phyloP scores from a whole-genome alignment of 352 stramenopile species.

The Phytophthora uliginosa region DNA sequence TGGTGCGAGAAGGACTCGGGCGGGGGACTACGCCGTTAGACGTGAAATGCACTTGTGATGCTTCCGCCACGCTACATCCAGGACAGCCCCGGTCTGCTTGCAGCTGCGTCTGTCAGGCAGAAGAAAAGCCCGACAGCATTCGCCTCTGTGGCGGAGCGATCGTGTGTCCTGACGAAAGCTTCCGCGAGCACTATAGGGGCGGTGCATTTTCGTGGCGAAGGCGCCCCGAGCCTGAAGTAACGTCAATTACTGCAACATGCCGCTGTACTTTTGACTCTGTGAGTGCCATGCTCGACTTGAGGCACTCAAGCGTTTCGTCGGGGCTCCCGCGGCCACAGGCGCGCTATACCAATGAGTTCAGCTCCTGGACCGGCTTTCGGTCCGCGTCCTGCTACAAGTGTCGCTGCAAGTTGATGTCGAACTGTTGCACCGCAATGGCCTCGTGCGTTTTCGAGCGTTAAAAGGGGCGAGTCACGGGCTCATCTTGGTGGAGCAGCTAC shows the following conservation, averaged over 20 bases:
- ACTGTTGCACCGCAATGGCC: conserved; percentile 14
- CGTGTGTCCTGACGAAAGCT: conserved; percentile 13
- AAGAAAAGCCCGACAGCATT: conserved; percentile 33
- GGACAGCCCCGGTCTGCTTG: conserved; percentile 5
- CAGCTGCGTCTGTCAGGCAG: conserved; percentile 24
- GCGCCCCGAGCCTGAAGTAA: conserved; percentile 30
- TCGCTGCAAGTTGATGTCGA: conserved; percentile 4
- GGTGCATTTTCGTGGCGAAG: conserved; percentile 38
- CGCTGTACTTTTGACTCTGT: conserved; percentile 35
- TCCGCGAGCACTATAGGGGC: conserved; percentile 28
- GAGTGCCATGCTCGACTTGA: conserved; percentile 33
- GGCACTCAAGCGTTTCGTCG: conserved; percentile 19
- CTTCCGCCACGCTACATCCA: conserved; percentile 9
- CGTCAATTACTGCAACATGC: conserved; percentile 36
- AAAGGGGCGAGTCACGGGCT: conserved; percentile 7
- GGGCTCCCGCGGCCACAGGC: conserved; percentile 12
- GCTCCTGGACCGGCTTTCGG: conserved; percentile 20
- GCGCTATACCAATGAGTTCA: conserved; percentile 25
- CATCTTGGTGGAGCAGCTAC: conserved; percentile 17
- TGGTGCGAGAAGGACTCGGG: conserved; percentile 14
- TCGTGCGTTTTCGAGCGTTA: background rate
- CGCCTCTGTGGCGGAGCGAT: conserved; percentile 20
- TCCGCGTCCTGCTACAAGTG: conserved; percentile 14
- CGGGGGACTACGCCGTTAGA: conserved; percentile 51
- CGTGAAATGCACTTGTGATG: conserved; percentile 50